phyloP scores from a whole-genome alignment of 2,329 filamentous ascomycete species.

The Lasiodiplodia gonubiensis region DNA sequence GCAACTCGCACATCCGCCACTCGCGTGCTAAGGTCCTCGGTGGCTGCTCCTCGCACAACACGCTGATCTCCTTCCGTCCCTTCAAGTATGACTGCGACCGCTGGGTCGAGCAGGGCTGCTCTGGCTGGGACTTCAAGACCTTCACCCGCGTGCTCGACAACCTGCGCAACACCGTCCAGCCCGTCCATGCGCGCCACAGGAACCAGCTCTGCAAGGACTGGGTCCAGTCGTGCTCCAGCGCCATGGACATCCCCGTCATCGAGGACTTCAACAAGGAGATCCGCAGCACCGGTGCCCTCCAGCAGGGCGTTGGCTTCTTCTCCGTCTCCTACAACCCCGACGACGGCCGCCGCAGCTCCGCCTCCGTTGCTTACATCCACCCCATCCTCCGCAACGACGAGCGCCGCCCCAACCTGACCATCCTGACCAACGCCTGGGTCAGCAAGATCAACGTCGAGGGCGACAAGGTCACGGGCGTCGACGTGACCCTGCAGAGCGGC shows the following conservation, averaged over 20 bases:
- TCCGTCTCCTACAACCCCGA: conserved; percentile 91
- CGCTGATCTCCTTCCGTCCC: conserved; percentile 88
- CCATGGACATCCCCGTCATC: conserved; percentile 80
- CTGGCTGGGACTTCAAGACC: conserved; percentile 84
- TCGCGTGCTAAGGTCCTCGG: conserved; percentile 91
- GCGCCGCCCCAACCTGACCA: conserved; percentile 79
- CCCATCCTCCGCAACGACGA: conserved; percentile 85
- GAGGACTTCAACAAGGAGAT: conserved; percentile 89
- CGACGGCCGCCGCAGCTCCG: conserved; percentile 80
- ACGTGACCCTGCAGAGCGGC: conserved; percentile 68
- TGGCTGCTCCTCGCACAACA: conserved; percentile 93
- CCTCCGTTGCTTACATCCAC: conserved; percentile 91
- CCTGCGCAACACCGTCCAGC: conserved; percentile 87
- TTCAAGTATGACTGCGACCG: conserved; percentile 87
- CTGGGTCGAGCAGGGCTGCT: conserved; percentile 82
- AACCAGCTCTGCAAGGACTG: conserved; percentile 93
- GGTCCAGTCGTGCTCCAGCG: conserved; percentile 78
- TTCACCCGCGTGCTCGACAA: conserved; percentile 83
- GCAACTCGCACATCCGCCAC: conserved; percentile 90
- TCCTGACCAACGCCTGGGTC: conserved; percentile 88
- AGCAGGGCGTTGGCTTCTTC: conserved; percentile 85
- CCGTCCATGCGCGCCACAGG: conserved; percentile 81
- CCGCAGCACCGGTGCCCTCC: conserved; percentile 71
- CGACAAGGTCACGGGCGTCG: conserved; percentile 74
- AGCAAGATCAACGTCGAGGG: conserved; percentile 76